Base-by-base conservation (phyloP, 352 stramenopile genomes). In the Blastocystis hominis region DNA sequence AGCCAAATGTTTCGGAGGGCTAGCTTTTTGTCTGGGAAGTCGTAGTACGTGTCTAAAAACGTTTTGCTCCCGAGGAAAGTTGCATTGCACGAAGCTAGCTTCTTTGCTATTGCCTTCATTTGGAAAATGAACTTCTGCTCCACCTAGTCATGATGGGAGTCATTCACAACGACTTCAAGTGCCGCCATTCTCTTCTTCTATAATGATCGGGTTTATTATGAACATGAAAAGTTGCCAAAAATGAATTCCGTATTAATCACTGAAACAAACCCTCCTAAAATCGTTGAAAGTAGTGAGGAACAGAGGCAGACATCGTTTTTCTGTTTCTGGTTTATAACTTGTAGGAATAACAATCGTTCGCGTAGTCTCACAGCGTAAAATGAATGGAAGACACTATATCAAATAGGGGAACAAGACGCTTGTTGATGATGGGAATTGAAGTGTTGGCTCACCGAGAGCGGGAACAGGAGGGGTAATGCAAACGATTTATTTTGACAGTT, bases 21-120 rank as follows among this genome's bases (percentile, higher is more conserved):
- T 1, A 84, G 34, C 7, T 84, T 84, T 20, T 68, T 66, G 55
- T 84, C 72, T 4, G 38, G 10, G 68, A 84, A 84, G 50, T 84
- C 72, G 15, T 84, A 84, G 50, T 84, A 84, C 53, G 72, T 84
- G 42, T 84, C 72, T 3, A 84, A 30, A 84, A 84, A 84, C 56
- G 72, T 84, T 53, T 84, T 84, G 15, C 36, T 44, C 30, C 72
- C 72, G 40, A 84, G 72, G 34, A 56, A 84, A 17, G 15, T 6
- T 15, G 72, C 72, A 84, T 84, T 66, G n/a, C 47, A 66, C 55
- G 24, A 2, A 7, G 72, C 15, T 7, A 84, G 72, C 17, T 24
- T 15, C 6, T 47, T 84, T 42, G 50, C 72, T 24, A 84, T 84
- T n/a, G n/a, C 20, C 46, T 84, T 42, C 72, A 84, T 84, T 24